These are phyloP conservation scores for Penicillium subrubescens DNA, from an alignment of 495 filamentous ascomycete genomes.

Conservation along the genomic window DNA sequence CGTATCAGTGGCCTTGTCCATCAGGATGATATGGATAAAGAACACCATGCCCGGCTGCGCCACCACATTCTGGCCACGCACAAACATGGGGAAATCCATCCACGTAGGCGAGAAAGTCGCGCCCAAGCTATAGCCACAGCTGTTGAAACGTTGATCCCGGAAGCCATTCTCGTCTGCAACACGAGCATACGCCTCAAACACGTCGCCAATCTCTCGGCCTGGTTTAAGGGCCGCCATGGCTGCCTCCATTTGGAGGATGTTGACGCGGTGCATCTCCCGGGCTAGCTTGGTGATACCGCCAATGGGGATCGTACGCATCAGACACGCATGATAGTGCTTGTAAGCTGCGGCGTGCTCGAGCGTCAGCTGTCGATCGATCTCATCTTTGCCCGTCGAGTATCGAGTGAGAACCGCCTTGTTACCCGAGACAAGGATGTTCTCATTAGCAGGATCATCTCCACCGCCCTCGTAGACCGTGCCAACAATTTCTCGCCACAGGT, in stretches of 20 bases:
- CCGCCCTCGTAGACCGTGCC: conserved; percentile 28
- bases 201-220: conserved; percentile 23
- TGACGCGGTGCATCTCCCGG: conserved; percentile 23
- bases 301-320: conserved; percentile 30
- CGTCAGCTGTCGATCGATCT: conserved; percentile 26
- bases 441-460: conserved; percentile 29
- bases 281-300: conserved; percentile 28
- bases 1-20: conserved; percentile 31
- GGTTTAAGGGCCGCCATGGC: conserved; percentile 27
- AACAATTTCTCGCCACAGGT: conserved; percentile 27
- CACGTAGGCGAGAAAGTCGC: conserved; percentile 28
- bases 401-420: conserved; percentile 32
- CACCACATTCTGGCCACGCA: conserved; percentile 24
- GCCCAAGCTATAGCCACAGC: conserved; percentile 26
- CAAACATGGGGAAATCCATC: conserved; percentile 34
- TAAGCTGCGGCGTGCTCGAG: conserved; percentile 28
- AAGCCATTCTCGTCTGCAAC: conserved; percentile 31
- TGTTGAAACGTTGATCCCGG: conserved; percentile 28
- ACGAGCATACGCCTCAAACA: conserved; percentile 30
- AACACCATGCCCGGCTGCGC: conserved; percentile 27
- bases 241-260: conserved; percentile 28
- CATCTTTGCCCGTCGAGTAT: conserved; percentile 27
- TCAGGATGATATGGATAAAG: conserved; percentile 32
- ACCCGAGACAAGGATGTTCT: conserved; percentile 31
- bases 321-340: conserved; percentile 29